Evolutionary conservation across 2,329 filamentous ascomycete species (phyloP), one percentile per base, ranked within the genome.

Genomic region (Aspergillus sp.): DNA sequence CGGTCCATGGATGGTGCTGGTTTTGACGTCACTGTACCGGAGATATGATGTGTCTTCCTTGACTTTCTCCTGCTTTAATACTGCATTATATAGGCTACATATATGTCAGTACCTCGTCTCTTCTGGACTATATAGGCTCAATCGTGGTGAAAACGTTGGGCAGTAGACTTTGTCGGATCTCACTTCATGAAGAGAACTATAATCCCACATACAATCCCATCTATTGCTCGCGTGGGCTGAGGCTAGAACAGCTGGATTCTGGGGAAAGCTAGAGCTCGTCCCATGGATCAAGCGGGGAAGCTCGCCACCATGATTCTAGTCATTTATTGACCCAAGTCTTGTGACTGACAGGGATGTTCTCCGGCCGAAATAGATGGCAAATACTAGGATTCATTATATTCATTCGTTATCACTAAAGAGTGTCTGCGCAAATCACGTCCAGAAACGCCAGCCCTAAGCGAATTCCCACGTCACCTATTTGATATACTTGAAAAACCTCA

Each of bases 401-500:
- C 27, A 30, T 30, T 30, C 4, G 9, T 30, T 11, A 9, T 30
- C 9, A 30, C 4, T 11, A 30, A 37, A 37, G 34, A 37, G 34
- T n/a, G 34, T 37, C 5, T 37, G 12, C 34, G 27, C 27, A 30
- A 30, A 37, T 1, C 4, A 37, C 7, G 13, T 5, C 27, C 34
- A 37, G 7, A 5, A 37, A 37, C 34, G 34, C 34, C 34, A 37
- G 34, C 34, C 34, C 34, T 15, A 37, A 13, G 9, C 6, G 19
- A 44, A 5, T 20, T 1, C 20, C 2, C n/a, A 47, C 20, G 20
- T 37, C 24, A 34, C 4, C 24, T 46, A 57, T 20, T 54, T 54
- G 20, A 60, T 54, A 41, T 60, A 60, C 20, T 50, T 53, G 4
- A 60, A 47, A 12, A 13, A 24, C 30, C 58, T 42, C 45, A 60